Evolutionary conservation across 1,284 basidiomycete genomes (phyloP), one percentile per base, ranked within the genome.

Genomic region (Coniferiporia weirii): DNA sequence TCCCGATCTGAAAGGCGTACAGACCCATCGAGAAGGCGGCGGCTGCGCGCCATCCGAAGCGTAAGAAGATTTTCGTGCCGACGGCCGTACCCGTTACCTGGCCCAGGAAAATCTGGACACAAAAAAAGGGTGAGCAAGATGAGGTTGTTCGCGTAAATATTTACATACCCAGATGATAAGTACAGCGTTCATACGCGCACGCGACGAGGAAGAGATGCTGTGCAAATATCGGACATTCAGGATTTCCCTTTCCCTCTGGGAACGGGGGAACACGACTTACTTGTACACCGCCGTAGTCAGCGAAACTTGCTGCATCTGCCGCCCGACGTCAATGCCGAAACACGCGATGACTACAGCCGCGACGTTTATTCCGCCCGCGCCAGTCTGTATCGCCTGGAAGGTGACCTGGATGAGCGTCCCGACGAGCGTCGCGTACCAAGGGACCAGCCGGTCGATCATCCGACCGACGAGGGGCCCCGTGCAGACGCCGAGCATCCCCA

Each of bases 401-500:
- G 75, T 62, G 12, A 78, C 53, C 10, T 79, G 71, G 52, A 69
- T 63, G 6, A 74, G 34, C 2, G 82, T 75, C 8, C 78, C 76
- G 19, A 81, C 65, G 20, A 88, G 69, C 15, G 84, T 78, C 6
- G 82, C 81, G 53, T 83, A 80, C 86, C 87, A 91, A 0, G 84
- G 84, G 0, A 85, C 75, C 19, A 89, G 75, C 2, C 68, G 72
- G 68, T 91, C 87, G 50, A 90, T 78, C 8, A 82, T 62, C 35
- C 76, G 76, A 0, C 89, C 89, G 19, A 80, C 76, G 10, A 87
- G 63, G 0, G 87, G 88, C 0, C 82, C 82, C 47, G 79, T 70
- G 4, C 81, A 71, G 4, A 88, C 86, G n/a, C 85, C 86, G 19
- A 82, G 72, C 68, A 88, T 80, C 4, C 89, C 89, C 13, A 89